Percentiles rank a stretch among this genome's conserved stretches.
These are phyloP conservation scores for Aspergillus quadrilineatus DNA, from an alignment of 2,329 filamentous ascomycete species.

Conservation along the genomic window DNA sequence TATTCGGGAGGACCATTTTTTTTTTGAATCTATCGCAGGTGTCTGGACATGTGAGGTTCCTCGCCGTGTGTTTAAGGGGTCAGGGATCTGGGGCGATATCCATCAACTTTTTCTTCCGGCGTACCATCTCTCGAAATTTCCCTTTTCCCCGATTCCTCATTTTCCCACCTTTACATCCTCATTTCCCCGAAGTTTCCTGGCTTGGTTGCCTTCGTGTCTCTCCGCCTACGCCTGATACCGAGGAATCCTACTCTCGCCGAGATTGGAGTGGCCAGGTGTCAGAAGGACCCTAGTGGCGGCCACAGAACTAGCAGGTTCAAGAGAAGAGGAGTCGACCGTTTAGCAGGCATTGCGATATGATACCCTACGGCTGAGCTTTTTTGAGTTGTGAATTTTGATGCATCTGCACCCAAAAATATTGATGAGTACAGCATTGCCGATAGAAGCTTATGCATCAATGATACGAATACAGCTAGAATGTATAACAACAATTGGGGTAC, in stretches of 20 bases:
- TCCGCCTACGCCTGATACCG: slow-evolving; percentile 4
- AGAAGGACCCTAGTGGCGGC: slow-evolving; percentile 2
- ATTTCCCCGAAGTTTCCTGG: slow-evolving; percentile 6
- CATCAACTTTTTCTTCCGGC: slow-evolving; percentile 17
- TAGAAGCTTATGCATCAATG: slow-evolving; percentile 12
- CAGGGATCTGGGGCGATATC: slow-evolving; percentile 14
- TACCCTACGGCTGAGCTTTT: slow-evolving; percentile 43
- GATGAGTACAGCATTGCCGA: slow-evolving; percentile 13
- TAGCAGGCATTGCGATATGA: slow-evolving; percentile 46
- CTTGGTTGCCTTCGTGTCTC: slow-evolving; percentile 4
- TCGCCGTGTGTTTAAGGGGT: slow-evolving; percentile 16
- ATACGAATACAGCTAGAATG: slow-evolving; percentile 5
- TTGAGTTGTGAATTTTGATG: slow-evolving; percentile 24
- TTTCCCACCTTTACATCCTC: slow-evolving; percentile 3
- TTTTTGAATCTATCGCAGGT: slow-evolving; percentile 20
- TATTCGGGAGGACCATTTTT: slow-evolving; percentile 16
- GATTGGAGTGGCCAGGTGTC: not conserved
- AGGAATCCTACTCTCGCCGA: not conserved
- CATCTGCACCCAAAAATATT: slow-evolving; percentile 20
- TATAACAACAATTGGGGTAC: slow-evolving; percentile 1
- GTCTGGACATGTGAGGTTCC: slow-evolving; percentile 20
- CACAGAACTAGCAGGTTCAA: slow-evolving; percentile 14
- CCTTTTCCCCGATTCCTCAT: slow-evolving; percentile 2
- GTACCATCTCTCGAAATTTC: slow-evolving; percentile 11
- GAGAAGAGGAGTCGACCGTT: slow-evolving; percentile 37